Base-by-base conservation (phyloP, 257 asterid species). In the Anisodus acutangulus region DNA sequence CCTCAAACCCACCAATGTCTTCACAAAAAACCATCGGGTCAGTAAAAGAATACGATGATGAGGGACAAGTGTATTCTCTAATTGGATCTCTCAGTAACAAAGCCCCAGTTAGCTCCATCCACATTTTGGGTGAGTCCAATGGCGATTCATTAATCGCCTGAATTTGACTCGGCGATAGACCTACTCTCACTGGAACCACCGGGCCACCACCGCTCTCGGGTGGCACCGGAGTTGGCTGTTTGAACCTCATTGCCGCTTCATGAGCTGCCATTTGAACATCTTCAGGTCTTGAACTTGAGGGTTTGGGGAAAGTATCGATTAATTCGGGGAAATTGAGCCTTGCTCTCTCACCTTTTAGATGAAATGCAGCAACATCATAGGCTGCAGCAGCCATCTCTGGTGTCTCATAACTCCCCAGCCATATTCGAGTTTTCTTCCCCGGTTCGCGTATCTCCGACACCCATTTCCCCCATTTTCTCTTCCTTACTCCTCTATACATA, bases 371-470 rank as follows among this genome's bases (percentile, higher is more conserved):
- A 16, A 87, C 97, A 13, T 92, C 97, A 43, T 90, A 92, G 17
- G 97, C 94, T 0, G 88, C 93, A 1, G 97, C 97, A 0, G 97
- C 94, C 94, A 92, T 91, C 83, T 92, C 89, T 15, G 97, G 88
- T 6, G 89, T 80, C 83, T 87, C 90, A 31, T 87, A 91, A 67
- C 93, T 92, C 22, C 97, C 94, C 70, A 92, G 67, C 97, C 97
- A 92, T 15, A 92, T 89, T 35, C 97, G 79, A 3, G 90, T 86
- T 47, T 87, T 91, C 81, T 90, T 90, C 2, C 93, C 90, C 0
- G 94, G 94, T 64, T 90, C 90, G 0, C 97, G 91, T 11, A 92
- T 91, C 82, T 92, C 97, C 0, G 94, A 88, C 71, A 92, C 94
- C 97, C 97, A 92, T 78, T 91, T 88, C 3, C 94, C 94, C 89